Percentiles rank a stretch among this genome's conserved stretches.
Evolutionary conservation across 345 rosid species (phyloP).

Genomic region (Microthlaspi erraticum): DNA sequence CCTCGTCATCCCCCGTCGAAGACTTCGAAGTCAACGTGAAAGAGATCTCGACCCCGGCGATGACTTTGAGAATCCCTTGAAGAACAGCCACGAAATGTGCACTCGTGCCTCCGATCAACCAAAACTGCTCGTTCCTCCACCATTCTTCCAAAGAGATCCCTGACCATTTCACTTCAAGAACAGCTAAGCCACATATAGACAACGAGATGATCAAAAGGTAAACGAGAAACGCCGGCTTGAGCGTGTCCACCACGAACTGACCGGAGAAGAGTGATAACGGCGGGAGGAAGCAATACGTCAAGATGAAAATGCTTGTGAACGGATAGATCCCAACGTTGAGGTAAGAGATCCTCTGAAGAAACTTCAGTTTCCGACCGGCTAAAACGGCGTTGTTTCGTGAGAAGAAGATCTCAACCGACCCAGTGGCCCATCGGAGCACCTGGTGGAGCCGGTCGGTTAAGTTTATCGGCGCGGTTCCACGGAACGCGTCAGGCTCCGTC

Average conservation of each 20-base stretch:
- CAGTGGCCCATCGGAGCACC: constrained; percentile 88
- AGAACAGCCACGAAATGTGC: constrained; percentile 85
- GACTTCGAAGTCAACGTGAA: constrained; percentile 79
- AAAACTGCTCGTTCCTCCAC: constrained; percentile 96
- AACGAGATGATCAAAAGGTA: constrained; percentile 66
- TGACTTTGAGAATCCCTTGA: constrained; percentile 78
- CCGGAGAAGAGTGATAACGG: constrained; percentile 73
- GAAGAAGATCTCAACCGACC: constrained; percentile 90
- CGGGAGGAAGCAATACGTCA: constrained; percentile 88
- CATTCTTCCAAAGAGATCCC: constrained; percentile 77
- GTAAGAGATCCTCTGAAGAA: constrained; percentile 80
- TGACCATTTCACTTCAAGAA: constrained; percentile 86
- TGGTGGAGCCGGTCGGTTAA: constrained; percentile 85
- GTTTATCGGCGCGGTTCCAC: constrained; percentile 77
- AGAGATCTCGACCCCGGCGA: constrained; percentile 83
- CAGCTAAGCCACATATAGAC: constrained; percentile 64
- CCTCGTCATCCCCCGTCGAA: constrained; percentile 54
- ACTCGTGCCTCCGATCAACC: constrained; percentile 91
- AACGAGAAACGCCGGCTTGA: constrained; percentile 56
- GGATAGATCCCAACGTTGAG: constrained; percentile 87
- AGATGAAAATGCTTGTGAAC: constrained; percentile 77
- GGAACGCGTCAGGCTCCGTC: constrained; percentile 76
- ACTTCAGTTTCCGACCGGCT: constrained; percentile 59
- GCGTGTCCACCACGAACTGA: constrained; percentile 66
- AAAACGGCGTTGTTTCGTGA: constrained; percentile 77